phyloP scores from a whole-genome alignment of 805 yeast genomes.

The Ogataea chonburiensis region DNA sequence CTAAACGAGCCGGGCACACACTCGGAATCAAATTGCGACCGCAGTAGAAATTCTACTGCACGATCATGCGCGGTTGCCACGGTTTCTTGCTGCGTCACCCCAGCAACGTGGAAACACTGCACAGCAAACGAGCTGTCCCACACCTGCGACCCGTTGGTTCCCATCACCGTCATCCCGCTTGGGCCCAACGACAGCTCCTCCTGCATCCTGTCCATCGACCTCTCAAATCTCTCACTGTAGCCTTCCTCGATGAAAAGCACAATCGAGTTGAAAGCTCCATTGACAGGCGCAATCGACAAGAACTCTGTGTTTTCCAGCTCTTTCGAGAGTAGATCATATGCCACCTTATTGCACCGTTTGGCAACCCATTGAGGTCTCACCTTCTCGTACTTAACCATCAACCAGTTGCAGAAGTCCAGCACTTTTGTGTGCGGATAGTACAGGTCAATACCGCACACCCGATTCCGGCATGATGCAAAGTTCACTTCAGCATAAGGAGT shows the following conservation, averaged over 20 bases:
- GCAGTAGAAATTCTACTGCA: slow-evolving; percentile 68
- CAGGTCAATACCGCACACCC: slow-evolving; percentile 86
- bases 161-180: slow-evolving; percentile 90
- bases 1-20: slow-evolving; percentile 76
- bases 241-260: slow-evolving; percentile 75
- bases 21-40: slow-evolving; percentile 83
- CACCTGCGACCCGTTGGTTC: slow-evolving; percentile 95
- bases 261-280: slow-evolving; percentile 77
- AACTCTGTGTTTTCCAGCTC: slow-evolving; percentile 78
- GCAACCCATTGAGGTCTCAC: slow-evolving; percentile 77
- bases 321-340: slow-evolving; percentile 64
- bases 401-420: slow-evolving; percentile 59
- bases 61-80: slow-evolving; percentile 61
- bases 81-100: slow-evolving; percentile 67
- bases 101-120: slow-evolving; percentile 79
- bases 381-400: slow-evolving; percentile 64
- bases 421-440: slow-evolving; percentile 87
- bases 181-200: slow-evolving; percentile 84
- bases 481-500: slow-evolving; percentile 64
- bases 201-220: slow-evolving; percentile 56
- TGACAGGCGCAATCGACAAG: slow-evolving; percentile 91
- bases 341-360: slow-evolving; percentile 47
- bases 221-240: slow-evolving; percentile 54
- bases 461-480: slow-evolving; percentile 70
- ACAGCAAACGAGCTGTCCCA: slow-evolving; percentile 96